Conservation (phyloP, 2,329 filamentous ascomycete genomes). For the Phaeophleospora eucalypticola region DNA sequence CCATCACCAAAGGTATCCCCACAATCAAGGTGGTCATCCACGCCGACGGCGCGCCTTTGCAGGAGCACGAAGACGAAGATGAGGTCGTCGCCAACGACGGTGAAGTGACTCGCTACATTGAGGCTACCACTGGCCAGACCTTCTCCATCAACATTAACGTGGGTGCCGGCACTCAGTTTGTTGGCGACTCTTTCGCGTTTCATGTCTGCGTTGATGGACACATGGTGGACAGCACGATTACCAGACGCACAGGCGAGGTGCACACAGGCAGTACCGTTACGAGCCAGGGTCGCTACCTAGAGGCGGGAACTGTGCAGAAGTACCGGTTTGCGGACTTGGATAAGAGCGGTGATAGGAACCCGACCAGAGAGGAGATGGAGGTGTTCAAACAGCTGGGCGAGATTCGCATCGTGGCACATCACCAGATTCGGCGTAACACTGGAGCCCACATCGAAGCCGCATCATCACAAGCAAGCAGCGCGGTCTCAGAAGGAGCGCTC, state of each 20-base stretch:
- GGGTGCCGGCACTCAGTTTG: background rate
- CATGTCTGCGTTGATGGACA: conserved; percentile 15
- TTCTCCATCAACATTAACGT: conserved; percentile 18
- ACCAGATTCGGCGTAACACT: background rate
- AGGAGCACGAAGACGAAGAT: background rate
- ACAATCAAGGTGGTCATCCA: background rate
- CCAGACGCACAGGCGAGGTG: background rate
- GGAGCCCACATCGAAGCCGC: background rate
- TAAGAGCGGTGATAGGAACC: background rate
- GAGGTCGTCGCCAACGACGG: background rate
- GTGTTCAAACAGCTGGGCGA: conserved; percentile 6
- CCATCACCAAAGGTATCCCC: background rate
- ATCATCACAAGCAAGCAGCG: background rate
- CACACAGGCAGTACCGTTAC: background rate
- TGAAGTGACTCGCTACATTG: conserved; percentile 22
- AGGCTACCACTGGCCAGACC: conserved; percentile 14
- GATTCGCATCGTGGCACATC: conserved; percentile 11
- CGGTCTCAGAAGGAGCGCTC: conserved; percentile 19
- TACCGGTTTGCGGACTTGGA: conserved; percentile 6
- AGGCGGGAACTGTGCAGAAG: background rate
- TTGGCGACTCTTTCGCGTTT: conserved; percentile 14
- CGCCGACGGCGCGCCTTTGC: background rate
- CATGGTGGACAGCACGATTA: background rate
- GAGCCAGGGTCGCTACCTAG: background rate
- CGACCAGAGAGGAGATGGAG: background rate